Conservation (phyloP, 1,139 yeast genomes). For the Candida frijolesensis region DNA sequence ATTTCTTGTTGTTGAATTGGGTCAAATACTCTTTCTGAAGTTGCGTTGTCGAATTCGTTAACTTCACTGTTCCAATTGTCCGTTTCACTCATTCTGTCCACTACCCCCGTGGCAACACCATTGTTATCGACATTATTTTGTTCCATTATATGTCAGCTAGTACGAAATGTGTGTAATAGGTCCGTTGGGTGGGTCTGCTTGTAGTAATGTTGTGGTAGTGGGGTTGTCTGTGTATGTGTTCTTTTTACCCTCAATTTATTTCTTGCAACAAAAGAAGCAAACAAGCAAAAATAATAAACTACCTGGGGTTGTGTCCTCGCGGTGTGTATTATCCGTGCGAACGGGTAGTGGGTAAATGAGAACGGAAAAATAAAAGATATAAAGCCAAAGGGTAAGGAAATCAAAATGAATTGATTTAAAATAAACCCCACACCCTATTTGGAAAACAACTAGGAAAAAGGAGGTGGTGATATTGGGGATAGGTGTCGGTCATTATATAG, state of each 20-base stretch:
- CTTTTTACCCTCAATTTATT: neutral
- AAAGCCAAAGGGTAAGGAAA: neutral
- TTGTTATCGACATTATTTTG: neutral
- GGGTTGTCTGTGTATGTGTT: neutral
- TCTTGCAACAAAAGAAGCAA: neutral
- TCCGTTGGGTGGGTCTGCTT: neutral
- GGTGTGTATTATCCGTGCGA: neutral
- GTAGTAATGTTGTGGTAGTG: neutral
- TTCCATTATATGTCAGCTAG: neutral
- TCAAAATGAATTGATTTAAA: constrained; percentile 5
- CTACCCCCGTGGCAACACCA: neutral
- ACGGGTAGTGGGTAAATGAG: neutral
- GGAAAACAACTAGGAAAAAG: neutral
- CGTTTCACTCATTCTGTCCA: constrained; percentile 2
- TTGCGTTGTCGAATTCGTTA: neutral
- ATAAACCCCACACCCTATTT: neutral
- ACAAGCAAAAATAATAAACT: neutral
- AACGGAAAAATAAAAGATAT: neutral
- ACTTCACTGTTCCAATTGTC: constrained; percentile 4
- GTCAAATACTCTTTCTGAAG: constrained; percentile 3
- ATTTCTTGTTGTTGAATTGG: constrained; percentile 7
- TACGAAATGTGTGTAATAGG: neutral
- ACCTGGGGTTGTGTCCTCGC: neutral
- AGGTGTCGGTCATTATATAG: neutral
- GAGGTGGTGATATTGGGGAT: neutral